Percentiles rank a stretch among this genome's conserved stretches.
Conservation (phyloP, 2,329 filamentous ascomycete genomes). For the Aaosphaeria arxii region DNA sequence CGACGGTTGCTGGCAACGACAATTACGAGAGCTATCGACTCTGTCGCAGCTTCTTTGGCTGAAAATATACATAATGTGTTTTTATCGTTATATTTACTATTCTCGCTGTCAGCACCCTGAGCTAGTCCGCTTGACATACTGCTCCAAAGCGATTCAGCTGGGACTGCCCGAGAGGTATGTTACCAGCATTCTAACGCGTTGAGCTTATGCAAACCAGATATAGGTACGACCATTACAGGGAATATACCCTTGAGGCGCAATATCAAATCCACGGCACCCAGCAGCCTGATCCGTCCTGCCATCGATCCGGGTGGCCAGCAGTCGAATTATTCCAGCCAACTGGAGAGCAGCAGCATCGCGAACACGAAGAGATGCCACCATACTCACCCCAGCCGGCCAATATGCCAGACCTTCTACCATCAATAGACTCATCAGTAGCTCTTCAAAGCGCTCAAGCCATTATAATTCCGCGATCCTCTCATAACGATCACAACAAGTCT, state of each 20-base stretch:
- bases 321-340: neutral
- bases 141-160: slow-evolving; percentile 23
- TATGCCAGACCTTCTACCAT: too few relatives aligned
- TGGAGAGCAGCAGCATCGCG: neutral
- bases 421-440: neutral
- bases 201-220: neutral
- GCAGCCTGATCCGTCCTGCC: neutral
- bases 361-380: neutral
- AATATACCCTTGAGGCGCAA: neutral
- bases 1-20: neutral
- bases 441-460: neutral
- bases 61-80: slow-evolving; percentile 23
- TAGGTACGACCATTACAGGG: neutral
- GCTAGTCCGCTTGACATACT: slow-evolving; percentile 27
- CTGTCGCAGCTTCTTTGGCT: too few relatives aligned
- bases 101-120: slow-evolving; percentile 30
- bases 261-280: neutral
- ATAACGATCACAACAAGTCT: neutral
- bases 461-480: neutral
- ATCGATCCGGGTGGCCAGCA: neutral
- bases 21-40: neutral
- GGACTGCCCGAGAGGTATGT: slow-evolving; percentile 16
- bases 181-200: neutral
- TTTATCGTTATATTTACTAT: slow-evolving; percentile 34
- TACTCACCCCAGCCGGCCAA: neutral